phyloP scores from a whole-genome alignment of 306 rosid genomes.

The Albizia julibrissin region DNA sequence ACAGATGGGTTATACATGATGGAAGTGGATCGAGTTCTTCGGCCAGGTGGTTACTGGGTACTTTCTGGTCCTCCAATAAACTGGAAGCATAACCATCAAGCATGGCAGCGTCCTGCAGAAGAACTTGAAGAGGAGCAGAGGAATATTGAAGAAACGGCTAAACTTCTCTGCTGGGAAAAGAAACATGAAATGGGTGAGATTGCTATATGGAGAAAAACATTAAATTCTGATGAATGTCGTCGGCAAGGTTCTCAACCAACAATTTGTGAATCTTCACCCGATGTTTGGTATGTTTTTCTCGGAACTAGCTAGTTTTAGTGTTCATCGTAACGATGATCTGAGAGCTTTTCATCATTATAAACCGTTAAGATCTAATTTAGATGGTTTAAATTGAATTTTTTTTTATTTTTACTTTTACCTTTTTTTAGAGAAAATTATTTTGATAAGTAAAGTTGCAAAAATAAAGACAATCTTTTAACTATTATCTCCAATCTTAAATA shows the following conservation, averaged over 20 bases:
- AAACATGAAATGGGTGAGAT: conserved; percentile 60
- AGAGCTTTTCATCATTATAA: no score
- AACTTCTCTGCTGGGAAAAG: conserved; percentile 63
- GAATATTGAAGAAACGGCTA: conserved; percentile 54
- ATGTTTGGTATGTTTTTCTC: conserved; percentile 43
- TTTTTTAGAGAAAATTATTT: no score
- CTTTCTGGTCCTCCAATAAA: conserved; percentile 67
- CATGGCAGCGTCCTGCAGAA: conserved; percentile 51
- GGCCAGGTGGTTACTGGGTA: conserved; percentile 71
- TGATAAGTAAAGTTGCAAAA: no score
- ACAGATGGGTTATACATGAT: conserved; percentile 59
- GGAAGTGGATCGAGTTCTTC: conserved; percentile 64
- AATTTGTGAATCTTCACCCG: conserved; percentile 38
- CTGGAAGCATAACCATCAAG: conserved; percentile 48
- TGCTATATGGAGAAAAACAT: conserved; percentile 54
- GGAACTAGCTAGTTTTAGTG: no score
- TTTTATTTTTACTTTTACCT: no score
- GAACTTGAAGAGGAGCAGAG: conserved; percentile 60
- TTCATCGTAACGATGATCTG: no score
- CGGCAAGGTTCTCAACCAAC: conserved; percentile 33
- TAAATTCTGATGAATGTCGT: conserved; percentile 31
- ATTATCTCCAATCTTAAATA: fast-evolving
- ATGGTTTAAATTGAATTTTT: no score
- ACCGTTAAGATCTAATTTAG: no score
- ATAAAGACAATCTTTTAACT: no score